Base-by-base conservation (phyloP, 805 yeast genomes). In the Ogataea kodamae region DNA sequence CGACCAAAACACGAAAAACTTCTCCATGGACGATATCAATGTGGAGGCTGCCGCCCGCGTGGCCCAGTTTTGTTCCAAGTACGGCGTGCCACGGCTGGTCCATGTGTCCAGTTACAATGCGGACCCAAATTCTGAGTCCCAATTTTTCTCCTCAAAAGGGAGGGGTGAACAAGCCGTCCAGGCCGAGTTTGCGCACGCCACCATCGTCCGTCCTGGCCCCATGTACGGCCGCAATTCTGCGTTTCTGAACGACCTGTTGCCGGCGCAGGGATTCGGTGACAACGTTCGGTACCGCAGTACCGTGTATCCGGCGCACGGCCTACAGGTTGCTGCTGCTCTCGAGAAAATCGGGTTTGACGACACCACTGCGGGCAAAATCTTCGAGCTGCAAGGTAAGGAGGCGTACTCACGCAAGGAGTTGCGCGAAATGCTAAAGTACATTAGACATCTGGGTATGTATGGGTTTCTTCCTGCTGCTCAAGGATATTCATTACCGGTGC, bases 81-180 rank as follows among this genome's bases (percentile, higher is more conserved):
- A 76, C 40, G 78, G 78, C 22, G 87, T 82, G 30, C 76, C 90
- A 25, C 68, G 95, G 49, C 72, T 73, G 43, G 68, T 86, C 39
- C 94, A 86, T 52, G 88, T 86, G 12, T 83, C 94, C 22, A 70
- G 86, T 13, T 80, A 81, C 65, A 80, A 78, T 54, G 95, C 92
- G 26, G 64, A 79, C 54, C 76, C 78, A 16, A 58, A 74, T 40
- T 79, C 89, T 10, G 63, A 74, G 13, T 81, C 90, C 6, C 69
- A 72, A n/a, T 86, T 73, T 58, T 77, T 76, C 57, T 81, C 88
- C 22, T 77, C 95, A 23, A 86, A 86, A 64, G 92, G 84, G 32
- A 59, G 78, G 29, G 89, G 83, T 38, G 95, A 86, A 62, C 70
- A 74, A 51, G 74, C 72, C 19, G 94, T 81, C 16, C 67, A 72